Conservation (phyloP, 768 basidiomycete species). For the Chlorophyllum brunneum region DNA sequence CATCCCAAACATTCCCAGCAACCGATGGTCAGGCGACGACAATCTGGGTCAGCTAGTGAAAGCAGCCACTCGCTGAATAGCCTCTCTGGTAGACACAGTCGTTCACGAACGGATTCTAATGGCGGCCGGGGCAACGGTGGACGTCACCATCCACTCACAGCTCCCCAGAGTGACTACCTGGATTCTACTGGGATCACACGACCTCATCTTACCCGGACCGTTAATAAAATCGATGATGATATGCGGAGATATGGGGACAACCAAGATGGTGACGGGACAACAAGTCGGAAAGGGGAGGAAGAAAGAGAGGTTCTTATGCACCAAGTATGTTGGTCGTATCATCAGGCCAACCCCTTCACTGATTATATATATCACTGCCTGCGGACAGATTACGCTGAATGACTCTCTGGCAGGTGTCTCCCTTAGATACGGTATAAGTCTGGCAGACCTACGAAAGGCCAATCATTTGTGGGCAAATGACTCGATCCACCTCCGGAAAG, state of each 20-base stretch:
- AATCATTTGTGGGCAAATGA: constrained; percentile 96
- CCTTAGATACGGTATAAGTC: constrained; percentile 81
- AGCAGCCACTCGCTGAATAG: background rate
- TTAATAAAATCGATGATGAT: constrained; percentile 28
- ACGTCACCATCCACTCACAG: constrained; percentile 16
- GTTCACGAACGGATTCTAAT: constrained; percentile 23
- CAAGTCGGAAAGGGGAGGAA: constrained; percentile 20
- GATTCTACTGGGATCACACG: constrained; percentile 31
- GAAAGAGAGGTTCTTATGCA: constrained; percentile 59
- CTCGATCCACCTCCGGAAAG: constrained; percentile 81
- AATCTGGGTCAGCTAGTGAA: constrained; percentile 18
- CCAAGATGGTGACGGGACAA: constrained; percentile 13
- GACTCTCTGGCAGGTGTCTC: constrained; percentile 89
- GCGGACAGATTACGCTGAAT: constrained; percentile 53
- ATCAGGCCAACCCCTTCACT: background rate
- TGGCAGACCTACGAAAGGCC: constrained; percentile 77
- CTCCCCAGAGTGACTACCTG: constrained; percentile 26
- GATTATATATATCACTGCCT: background rate
- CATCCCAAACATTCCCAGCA: constrained; percentile 22
- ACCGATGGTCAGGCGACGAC: constrained; percentile 20
- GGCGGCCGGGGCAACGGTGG: constrained; percentile 6
- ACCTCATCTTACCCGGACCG: constrained; percentile 35
- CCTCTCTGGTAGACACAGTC: constrained; percentile 14
- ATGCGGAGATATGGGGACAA: constrained; percentile 16
- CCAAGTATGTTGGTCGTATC: constrained; percentile 35